These are phyloP conservation scores for Ceratonia siliqua DNA, from an alignment of 306 rosid genomes.

Conservation along the genomic window DNA sequence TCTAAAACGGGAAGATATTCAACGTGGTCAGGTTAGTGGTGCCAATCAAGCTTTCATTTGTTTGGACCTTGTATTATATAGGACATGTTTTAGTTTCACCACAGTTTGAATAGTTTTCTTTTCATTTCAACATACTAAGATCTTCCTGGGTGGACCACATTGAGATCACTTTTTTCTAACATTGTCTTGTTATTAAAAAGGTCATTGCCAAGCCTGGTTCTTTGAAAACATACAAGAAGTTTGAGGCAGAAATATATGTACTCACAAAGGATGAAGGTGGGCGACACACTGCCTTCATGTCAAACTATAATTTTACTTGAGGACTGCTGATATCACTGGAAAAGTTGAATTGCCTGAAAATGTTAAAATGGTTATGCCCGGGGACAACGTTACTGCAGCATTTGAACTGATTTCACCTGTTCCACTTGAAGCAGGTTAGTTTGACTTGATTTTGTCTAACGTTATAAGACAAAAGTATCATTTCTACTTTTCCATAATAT, in stretches of 20 bases:
- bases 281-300: slow-evolving; percentile 92
- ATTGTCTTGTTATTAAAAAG: slow-evolving; percentile 35
- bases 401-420: slow-evolving; percentile 82
- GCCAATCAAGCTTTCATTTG: background rate
- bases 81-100: background rate
- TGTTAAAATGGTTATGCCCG: slow-evolving; percentile 94
- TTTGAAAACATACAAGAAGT: slow-evolving; percentile 72
- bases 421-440: slow-evolving; percentile 87
- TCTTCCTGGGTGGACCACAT: background rate
- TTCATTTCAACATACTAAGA: background rate
- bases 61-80: slow-evolving; percentile 17
- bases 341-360: slow-evolving; percentile 83
- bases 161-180: slow-evolving; percentile 14
- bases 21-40: slow-evolving; percentile 86
- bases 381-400: slow-evolving; percentile 81
- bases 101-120: background rate
- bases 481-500: background rate
- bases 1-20: slow-evolving; percentile 84
- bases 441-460: background rate
- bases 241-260: slow-evolving; percentile 93
- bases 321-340: slow-evolving; percentile 95
- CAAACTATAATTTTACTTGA: slow-evolving; percentile 90
- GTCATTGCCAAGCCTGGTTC: slow-evolving; percentile 90
- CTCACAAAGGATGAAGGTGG: slow-evolving; percentile 99
- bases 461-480: background rate